Evolutionary conservation across 345 rosid species (phyloP), one percentile per base, ranked within the genome.

Genomic region (Gossypium rotundifolium): DNA sequence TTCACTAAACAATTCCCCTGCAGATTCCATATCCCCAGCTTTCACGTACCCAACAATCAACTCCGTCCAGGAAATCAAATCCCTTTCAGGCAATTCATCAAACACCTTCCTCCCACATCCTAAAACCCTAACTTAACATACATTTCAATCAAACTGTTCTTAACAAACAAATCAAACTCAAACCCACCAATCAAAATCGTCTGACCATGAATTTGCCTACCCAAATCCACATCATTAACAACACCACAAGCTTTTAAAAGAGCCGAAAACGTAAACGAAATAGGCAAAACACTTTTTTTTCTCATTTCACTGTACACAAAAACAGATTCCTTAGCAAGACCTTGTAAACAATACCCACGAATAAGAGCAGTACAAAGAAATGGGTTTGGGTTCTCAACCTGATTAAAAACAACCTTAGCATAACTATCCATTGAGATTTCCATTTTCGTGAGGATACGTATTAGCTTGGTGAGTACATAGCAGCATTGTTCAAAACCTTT

Each of bases 251-350:
- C 91, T 85, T 90, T 94, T 22, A 94, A 79, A 75, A 92, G 82
- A 66, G 97, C 92, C 0, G 97, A 78, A 77, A 92, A 89, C 17
- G 98, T 91, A 82, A 92, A 91, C 0, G 97, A 88, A 58, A 89
- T 85, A 13, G 94, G 97, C 14, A 77, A 77, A 54, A 79, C 29
- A 13, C 83, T 84, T 53, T 82, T 80, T 57, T 51, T 53, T 74
- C 95, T 85, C 98, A 91, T 89, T 23, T 74, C 48, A 63, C 77
- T 42, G 49, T 87, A 92, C 73, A 87, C 70, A 16, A 66, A 48
- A 70, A 85, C 20, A 3, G 89, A 80, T n/a, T 87, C 85, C 17
- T 18, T 11, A 2, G 87, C 45, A 5, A 63, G 25, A 17, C 88
- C 90, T 73, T 87, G 82, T 17, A 80, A 55, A 38, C 82, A 65